A percentile compares a stretch with the other conserved stretches of the same genome.
Conservation (phyloP, 2,329 filamentous ascomycete genomes). For the Tolypocladium tundrense region DNA sequence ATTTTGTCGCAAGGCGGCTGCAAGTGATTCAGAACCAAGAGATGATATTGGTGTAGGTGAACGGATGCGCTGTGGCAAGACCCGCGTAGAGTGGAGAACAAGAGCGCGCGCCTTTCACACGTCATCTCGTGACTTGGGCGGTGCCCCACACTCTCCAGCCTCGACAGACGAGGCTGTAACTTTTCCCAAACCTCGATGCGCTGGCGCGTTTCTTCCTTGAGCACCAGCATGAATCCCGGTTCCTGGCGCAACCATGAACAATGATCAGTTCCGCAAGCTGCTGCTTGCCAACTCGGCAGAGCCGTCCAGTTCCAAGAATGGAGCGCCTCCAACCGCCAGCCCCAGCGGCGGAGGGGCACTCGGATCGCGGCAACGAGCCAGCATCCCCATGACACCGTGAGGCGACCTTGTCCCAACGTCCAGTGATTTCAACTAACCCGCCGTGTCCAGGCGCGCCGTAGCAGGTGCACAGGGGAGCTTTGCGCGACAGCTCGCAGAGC, state of each 20-base stretch:
- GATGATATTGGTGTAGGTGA: background rate
- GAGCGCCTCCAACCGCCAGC: slow-evolving; percentile 20
- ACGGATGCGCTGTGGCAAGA: slow-evolving; percentile 1
- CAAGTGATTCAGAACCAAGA: background rate
- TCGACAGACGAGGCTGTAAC: slow-evolving; percentile 7
- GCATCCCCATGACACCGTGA: slow-evolving; percentile 90
- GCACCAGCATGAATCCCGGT: background rate
- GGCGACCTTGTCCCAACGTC: slow-evolving; percentile 18
- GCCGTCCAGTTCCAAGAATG: slow-evolving; percentile 30
- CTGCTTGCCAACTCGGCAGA: slow-evolving; percentile 43
- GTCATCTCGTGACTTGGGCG: slow-evolving; percentile 25
- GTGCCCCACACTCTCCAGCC: slow-evolving; percentile 12
- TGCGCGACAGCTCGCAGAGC: slow-evolving; percentile 72
- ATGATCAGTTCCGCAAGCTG: slow-evolving; percentile 83
- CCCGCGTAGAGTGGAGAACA: slow-evolving; percentile 26
- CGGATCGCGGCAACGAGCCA: slow-evolving; percentile 68
- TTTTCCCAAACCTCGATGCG: background rate
- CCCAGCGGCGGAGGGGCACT: slow-evolving; percentile 37
- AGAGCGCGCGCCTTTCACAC: slow-evolving; percentile 21
- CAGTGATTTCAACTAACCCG: slow-evolving; percentile 10
- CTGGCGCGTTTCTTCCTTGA: background rate
- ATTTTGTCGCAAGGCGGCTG: background rate
- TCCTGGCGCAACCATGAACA: slow-evolving; percentile 63
- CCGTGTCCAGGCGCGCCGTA: slow-evolving; percentile 49
- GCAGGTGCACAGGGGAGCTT: slow-evolving; percentile 53